Base-by-base conservation (phyloP, 2,329 filamentous ascomycete species). In the Sordariomycetes sp. region DNA sequence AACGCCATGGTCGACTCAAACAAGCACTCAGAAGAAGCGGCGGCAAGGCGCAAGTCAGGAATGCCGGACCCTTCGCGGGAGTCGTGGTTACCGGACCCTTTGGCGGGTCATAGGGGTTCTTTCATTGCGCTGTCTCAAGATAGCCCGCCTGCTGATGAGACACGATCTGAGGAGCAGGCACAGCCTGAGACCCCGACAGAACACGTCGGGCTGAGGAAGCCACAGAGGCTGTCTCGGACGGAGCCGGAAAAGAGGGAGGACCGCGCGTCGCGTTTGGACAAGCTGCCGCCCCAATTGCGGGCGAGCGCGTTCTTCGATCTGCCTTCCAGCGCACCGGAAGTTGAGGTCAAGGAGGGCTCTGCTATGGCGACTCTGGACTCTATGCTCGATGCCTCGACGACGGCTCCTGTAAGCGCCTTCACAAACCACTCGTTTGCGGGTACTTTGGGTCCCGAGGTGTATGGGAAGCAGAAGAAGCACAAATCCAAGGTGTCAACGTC, bases 231-330 rank as follows among this genome's bases (percentile, higher is more conserved):
- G 29, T 55, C 58, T 32, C 45, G 44, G 20, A 47, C 44, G 27
- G 47, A 54, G 15, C 43, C 41, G 4, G 55, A 56, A 5, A 53
- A 54, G 27, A 50, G 50, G 36, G 56, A 57, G 39, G 57, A 55
- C 1, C 48, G 46, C 37, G 44, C 50, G 42, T 54, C 56, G 5
- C 37, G 39, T 21, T 32, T 43, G 12, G 39, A 39, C 53, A 39
- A 55, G 55, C 54, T 95, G 11, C 87, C 90, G 3, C 76, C 90
- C 0, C 86, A 94, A 46, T 69, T 96, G 23, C 77, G 90, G 40
- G 92, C 92, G n/a, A 94, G 81, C 47, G 77, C 83, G 19, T 96
- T 86, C 59, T 96, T 96, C 49, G 88, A 96, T 38, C 47, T 75
- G 16, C 81, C 81, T 1, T 51, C 61, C 3, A 52, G 70, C 5